Conservation (phyloP, 805 yeast species). For the Teunomyces funiuensis region DNA sequence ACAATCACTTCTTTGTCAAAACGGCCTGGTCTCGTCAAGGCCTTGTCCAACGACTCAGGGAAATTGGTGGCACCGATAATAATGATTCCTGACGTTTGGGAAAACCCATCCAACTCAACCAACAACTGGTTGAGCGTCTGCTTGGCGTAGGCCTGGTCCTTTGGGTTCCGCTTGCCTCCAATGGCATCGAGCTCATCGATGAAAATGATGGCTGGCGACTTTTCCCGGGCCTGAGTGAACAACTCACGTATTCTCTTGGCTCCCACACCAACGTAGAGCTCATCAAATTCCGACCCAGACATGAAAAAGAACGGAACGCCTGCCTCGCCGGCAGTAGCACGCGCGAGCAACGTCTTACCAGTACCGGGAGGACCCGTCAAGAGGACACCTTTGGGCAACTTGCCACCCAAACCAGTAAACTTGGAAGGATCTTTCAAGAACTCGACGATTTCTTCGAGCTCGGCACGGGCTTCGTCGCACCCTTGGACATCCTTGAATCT, state of each 20-base stretch:
- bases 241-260: slow-evolving; percentile 96
- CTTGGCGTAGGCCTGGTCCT: slow-evolving; percentile 96
- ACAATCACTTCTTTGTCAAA: slow-evolving; percentile 95
- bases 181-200: slow-evolving; percentile 98
- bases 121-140: slow-evolving; percentile 94
- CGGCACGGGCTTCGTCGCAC: slow-evolving; percentile 97
- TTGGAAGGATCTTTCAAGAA: slow-evolving; percentile 94
- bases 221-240: slow-evolving; percentile 87
- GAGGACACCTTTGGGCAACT: slow-evolving; percentile 94
- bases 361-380: slow-evolving; percentile 99
- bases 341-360: slow-evolving; percentile 93
- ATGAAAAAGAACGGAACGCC: slow-evolving; percentile 98
- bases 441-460: slow-evolving; percentile 96
- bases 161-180: slow-evolving; percentile 97
- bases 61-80: slow-evolving; percentile 98
- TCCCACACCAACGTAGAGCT: slow-evolving; percentile 97
- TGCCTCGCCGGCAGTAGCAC: slow-evolving; percentile 99
- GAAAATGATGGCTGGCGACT: slow-evolving; percentile 95
- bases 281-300: slow-evolving; percentile 99
- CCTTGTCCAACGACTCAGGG: slow-evolving; percentile 95
- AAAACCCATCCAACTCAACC: slow-evolving; percentile 94
- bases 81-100: slow-evolving; percentile 89
- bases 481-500: slow-evolving; percentile 94
- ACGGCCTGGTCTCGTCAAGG: slow-evolving; percentile 96
- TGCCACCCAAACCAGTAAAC: slow-evolving; percentile 96